Evolutionary conservation across 2,329 filamentous ascomycete genomes (phyloP).

Genomic region (Curvularia verruculosa): DNA sequence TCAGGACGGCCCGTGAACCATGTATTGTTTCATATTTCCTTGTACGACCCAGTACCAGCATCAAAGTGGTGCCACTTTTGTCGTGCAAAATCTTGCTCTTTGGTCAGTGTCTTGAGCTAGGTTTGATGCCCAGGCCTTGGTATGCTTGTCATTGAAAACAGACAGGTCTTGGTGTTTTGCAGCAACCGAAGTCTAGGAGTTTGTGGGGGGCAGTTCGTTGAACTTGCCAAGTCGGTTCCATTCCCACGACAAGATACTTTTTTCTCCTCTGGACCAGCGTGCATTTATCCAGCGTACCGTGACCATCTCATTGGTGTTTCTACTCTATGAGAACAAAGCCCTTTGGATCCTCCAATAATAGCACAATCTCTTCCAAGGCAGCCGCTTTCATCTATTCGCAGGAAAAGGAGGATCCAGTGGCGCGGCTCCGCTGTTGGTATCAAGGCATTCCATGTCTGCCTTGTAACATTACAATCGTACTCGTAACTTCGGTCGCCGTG

Average conservation of each 20-base stretch:
- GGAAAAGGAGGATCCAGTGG: not conserved
- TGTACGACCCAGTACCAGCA: not conserved
- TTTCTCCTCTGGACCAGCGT: not conserved
- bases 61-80: not conserved
- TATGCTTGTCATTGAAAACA: not conserved
- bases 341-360: not conserved
- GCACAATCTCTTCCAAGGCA: not conserved
- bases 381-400: not conserved
- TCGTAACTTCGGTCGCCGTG: not conserved
- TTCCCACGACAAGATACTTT: not conserved
- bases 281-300: not conserved
- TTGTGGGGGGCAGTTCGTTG: no score
- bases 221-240: not conserved
- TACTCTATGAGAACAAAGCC: not conserved
- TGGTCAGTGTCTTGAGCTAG: not conserved
- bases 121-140: not conserved
- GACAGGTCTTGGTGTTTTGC: not conserved
- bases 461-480: not conserved
- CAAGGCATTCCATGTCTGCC: not conserved
- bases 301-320: not conserved
- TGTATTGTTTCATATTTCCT: not conserved
- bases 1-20: constrained; percentile 1
- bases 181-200: no score
- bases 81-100: not conserved
- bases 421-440: not conserved